Percentiles rank a stretch among this genome's conserved stretches.
These are phyloP conservation scores for Xylariales sp. DNA, from an alignment of 2,329 filamentous ascomycete genomes.

Conservation along the genomic window DNA sequence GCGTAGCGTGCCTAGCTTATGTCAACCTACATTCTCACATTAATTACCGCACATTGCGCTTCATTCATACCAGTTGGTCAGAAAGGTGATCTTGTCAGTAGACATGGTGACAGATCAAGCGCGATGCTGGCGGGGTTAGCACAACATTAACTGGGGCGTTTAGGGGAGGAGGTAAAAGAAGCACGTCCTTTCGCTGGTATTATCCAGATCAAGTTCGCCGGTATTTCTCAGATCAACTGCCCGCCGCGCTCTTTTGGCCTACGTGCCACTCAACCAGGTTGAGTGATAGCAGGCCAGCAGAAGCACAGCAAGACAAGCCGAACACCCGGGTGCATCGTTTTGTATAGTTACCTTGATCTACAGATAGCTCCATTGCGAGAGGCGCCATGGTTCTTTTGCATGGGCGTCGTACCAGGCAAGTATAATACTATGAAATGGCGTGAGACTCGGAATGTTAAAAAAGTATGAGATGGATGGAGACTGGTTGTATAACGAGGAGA, in stretches of 20 bases:
- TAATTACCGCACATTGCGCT: conserved; percentile 18
- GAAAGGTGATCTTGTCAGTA: conserved; percentile 86
- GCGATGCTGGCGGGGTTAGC: conserved; percentile 61
- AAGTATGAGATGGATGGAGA: not conserved
- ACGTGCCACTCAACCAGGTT: conserved; percentile 17
- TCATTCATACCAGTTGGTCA: conserved; percentile 79
- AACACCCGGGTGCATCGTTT: conserved; percentile 37
- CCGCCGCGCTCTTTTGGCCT: conserved; percentile 16
- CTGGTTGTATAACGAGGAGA: not conserved
- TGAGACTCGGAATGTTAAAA: no score
- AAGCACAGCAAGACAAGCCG: conserved; percentile 27
- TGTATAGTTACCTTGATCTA: conserved; percentile 37
- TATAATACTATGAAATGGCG: not conserved
- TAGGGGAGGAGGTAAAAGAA: conserved; percentile 65
- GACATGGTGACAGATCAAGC: conserved; percentile 70
- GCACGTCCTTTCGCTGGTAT: conserved; percentile 91
- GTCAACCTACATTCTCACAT: conserved; percentile 36
- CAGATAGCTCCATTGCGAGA: conserved; percentile 33
- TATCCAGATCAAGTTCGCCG: conserved; percentile 83
- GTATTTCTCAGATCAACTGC: conserved; percentile 40
- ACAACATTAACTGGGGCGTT: conserved; percentile 43
- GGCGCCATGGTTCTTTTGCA: conserved; percentile 30
- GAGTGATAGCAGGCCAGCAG: conserved; percentile 18
- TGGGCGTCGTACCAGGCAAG: conserved; percentile 30
- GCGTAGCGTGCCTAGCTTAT: conserved; percentile 76